Evolutionary conservation across 495 filamentous ascomycete genomes (phyloP).

Genomic region (Physcia stellaris): DNA sequence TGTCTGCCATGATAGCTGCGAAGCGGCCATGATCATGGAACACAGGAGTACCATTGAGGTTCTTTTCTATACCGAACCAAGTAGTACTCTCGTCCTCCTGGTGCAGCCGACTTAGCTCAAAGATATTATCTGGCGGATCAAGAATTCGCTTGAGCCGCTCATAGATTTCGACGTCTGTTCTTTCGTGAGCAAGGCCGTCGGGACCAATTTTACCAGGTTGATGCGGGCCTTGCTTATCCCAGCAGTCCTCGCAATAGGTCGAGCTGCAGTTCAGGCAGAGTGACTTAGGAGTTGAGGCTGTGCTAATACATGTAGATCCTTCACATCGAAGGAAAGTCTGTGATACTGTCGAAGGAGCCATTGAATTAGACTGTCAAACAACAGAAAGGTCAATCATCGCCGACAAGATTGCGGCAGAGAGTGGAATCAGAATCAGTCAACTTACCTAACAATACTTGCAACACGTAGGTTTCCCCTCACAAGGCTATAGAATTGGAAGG

Average conservation of each 20-base stretch:
- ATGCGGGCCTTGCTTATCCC: slow-evolving; percentile 23
- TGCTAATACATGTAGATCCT: neutral
- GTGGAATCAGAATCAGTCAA: too few relatives aligned
- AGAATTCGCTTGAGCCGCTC: slow-evolving; percentile 1
- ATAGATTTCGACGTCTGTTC: slow-evolving; percentile 12
- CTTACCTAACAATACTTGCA: too few relatives aligned
- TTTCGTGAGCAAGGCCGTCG: slow-evolving; percentile 18
- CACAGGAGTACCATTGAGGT: slow-evolving; percentile 18
- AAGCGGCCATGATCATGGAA: slow-evolving; percentile 28
- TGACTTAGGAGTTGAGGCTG: neutral
- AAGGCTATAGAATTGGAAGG: too few relatives aligned
- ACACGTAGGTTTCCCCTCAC: too few relatives aligned
- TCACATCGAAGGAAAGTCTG: neutral
- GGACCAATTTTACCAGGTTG: slow-evolving; percentile 20
- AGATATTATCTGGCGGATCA: slow-evolving; percentile 1
- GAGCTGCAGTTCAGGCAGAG: slow-evolving; percentile 1
- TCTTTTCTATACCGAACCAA: slow-evolving; percentile 33
- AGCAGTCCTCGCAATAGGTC: slow-evolving; percentile 23
- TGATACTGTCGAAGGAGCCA: neutral
- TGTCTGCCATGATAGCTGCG: slow-evolving; percentile 29
- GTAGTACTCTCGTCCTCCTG: slow-evolving; percentile 29
- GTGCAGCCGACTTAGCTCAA: slow-evolving; percentile 9
- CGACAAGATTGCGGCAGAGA: too few relatives aligned
- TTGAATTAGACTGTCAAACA: neutral
- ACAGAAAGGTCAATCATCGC: too few relatives aligned